Conservation (phyloP, 163 green algal species). For the Trebouxia gelatinosa region DNA sequence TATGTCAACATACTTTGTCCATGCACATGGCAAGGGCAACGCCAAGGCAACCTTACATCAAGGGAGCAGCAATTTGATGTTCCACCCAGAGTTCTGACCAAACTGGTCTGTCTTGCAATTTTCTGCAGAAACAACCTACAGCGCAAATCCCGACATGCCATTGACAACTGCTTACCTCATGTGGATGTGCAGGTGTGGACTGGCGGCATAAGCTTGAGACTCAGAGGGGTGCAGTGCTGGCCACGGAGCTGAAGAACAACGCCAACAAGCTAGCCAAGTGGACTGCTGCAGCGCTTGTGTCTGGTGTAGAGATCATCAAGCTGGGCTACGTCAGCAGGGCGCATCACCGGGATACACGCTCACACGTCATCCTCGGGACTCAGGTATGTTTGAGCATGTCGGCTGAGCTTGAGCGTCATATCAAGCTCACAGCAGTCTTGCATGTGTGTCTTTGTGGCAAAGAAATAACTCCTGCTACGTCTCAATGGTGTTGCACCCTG, state of each 20-base stretch:
- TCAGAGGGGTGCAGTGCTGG: slow-evolving; percentile 95
- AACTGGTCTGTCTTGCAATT: too few species aligned
- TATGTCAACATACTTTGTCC: too few species aligned
- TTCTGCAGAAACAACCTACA: too few species aligned
- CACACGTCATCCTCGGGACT: slow-evolving; percentile 93
- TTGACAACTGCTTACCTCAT: slow-evolving; percentile 5
- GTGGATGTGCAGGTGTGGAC: slow-evolving; percentile 68
- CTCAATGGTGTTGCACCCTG: not conserved
- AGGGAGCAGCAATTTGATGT: too few species aligned
- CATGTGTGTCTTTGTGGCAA: not conserved
- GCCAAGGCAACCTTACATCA: too few species aligned
- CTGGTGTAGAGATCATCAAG: slow-evolving; percentile 91
- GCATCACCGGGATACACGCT: slow-evolving; percentile 72
- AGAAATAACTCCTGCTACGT: too few species aligned
- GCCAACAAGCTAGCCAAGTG: slow-evolving; percentile 96
- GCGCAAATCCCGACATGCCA: too few species aligned
- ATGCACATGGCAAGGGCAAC: too few species aligned
- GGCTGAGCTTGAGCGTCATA: too few species aligned
- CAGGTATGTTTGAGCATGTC: slow-evolving; percentile 56
- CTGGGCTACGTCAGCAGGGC: slow-evolving; percentile 88
- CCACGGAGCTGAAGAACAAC: slow-evolving; percentile 99
- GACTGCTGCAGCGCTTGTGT: slow-evolving; percentile 88
- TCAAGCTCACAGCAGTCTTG: not conserved
- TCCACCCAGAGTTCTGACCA: too few species aligned
- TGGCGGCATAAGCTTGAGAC: slow-evolving; percentile 96